Conservation (phyloP, 2,329 filamentous ascomycete species). For the Ophiosphaerella korrae region DNA sequence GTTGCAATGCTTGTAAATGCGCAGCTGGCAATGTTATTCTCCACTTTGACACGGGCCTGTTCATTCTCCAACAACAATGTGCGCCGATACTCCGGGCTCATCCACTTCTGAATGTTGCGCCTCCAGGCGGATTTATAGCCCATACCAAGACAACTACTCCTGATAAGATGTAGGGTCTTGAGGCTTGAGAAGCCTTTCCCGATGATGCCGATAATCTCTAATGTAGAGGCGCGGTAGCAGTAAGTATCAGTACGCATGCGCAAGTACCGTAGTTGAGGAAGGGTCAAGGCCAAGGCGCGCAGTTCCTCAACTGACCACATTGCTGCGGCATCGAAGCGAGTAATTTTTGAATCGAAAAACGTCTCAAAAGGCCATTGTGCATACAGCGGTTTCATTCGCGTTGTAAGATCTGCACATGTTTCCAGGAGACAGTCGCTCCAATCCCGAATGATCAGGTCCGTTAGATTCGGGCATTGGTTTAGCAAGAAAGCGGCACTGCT, state of each 20-base stretch:
- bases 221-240: constrained; percentile 18
- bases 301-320: constrained; percentile 18
- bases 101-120: constrained; percentile 13
- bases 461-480: constrained; percentile 15
- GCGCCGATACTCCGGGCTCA: constrained; percentile 11
- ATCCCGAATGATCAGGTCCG: constrained; percentile 12
- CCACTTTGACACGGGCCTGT: constrained; percentile 12
- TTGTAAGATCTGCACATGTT: constrained; percentile 10
- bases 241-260: constrained; percentile 19
- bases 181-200: constrained; percentile 9
- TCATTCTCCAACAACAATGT: constrained; percentile 20
- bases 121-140: constrained; percentile 22
- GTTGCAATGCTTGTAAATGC: constrained; percentile 13
- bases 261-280: constrained; percentile 13
- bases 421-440: constrained; percentile 17
- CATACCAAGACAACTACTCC: constrained; percentile 18
- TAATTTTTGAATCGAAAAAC: neutral
- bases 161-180: constrained; percentile 11
- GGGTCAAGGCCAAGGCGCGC: constrained; percentile 3
- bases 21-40: constrained; percentile 18
- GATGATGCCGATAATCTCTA: constrained; percentile 9
- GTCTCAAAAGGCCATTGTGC: neutral
- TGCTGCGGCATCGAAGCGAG: constrained; percentile 15
- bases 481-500: constrained; percentile 15
- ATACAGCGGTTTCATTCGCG: constrained; percentile 6